Percentiles rank a stretch among this genome's conserved stretches.
These are phyloP conservation scores for Colletotrichum neosansevieriae DNA, from an alignment of 2,329 filamentous ascomycete genomes.

Conservation along the genomic window DNA sequence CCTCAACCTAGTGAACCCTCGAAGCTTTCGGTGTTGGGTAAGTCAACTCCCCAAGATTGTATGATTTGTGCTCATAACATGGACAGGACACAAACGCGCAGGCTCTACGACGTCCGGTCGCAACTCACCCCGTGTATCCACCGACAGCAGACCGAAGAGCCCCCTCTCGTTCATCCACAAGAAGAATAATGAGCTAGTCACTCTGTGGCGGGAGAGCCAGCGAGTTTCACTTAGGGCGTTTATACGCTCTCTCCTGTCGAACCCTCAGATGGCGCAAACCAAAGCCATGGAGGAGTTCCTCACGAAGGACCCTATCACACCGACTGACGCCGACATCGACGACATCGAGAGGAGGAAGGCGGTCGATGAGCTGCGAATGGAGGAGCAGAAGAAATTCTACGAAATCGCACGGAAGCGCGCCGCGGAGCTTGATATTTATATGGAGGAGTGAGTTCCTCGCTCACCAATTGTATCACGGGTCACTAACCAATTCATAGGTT, in stretches of 20 bases:
- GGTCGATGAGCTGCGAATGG: constrained; percentile 87
- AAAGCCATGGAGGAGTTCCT: constrained; percentile 89
- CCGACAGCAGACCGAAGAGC: constrained; percentile 55
- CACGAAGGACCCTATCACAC: constrained; percentile 75
- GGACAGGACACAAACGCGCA: constrained; percentile 45
- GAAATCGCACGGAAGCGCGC: constrained; percentile 93
- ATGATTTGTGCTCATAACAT: constrained; percentile 34
- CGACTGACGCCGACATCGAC: constrained; percentile 84
- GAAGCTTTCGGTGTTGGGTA: constrained; percentile 58
- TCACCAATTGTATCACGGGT: constrained; percentile 26
- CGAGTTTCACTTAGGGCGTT: constrained; percentile 92
- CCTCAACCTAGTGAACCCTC: constrained; percentile 48
- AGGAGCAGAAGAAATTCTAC: constrained; percentile 95
- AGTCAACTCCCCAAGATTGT: constrained; percentile 28
- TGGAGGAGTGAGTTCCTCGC: constrained; percentile 77
- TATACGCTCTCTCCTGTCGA: constrained; percentile 86
- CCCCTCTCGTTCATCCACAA: constrained; percentile 47
- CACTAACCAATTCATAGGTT: constrained; percentile 59
- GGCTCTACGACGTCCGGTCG: constrained; percentile 52
- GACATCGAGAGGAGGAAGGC: constrained; percentile 85
- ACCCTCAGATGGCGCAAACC: constrained; percentile 84
- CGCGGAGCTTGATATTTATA: constrained; percentile 94
- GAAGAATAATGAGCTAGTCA: constrained; percentile 46
- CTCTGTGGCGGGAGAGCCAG: constrained; percentile 86
- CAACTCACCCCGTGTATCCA: constrained; percentile 57